A percentile compares a stretch with the other conserved stretches of the same genome.
Evolutionary conservation across 176 grass and related monocot species (phyloP).

Genomic region (Sorghum bicolor): DNA sequence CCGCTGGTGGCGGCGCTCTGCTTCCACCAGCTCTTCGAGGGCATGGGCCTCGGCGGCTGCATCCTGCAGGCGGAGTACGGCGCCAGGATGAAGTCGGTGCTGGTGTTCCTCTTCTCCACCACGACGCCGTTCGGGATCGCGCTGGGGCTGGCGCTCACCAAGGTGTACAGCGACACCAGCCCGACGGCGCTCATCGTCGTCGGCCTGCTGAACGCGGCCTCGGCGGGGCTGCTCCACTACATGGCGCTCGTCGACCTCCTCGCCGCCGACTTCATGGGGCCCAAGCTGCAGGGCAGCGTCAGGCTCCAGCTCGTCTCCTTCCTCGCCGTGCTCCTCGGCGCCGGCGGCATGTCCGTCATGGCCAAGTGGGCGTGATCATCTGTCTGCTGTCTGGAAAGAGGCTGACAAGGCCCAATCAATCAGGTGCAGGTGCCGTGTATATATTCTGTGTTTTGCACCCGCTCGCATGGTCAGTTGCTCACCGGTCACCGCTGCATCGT

Average conservation of each 20-base stretch:
- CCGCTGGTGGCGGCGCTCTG: constrained; percentile 61
- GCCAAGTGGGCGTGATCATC: constrained; percentile 66
- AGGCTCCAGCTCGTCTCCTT: constrained; percentile 51
- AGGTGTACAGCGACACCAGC: constrained; percentile 4
- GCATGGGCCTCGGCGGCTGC: constrained; percentile 77
- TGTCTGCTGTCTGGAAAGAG: no score
- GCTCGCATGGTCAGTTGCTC: no score
- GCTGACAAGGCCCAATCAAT: no score
- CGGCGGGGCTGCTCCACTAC: constrained; percentile 40
- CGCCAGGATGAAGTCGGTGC: background rate
- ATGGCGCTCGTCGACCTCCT: constrained; percentile 58
- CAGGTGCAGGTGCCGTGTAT: no score
- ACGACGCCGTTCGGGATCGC: constrained; percentile 13
- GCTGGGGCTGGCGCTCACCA: constrained; percentile 9
- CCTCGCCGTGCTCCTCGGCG: constrained; percentile 56
- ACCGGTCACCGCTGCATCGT: background rate
- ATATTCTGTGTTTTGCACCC: no score
- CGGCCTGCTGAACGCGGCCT: constrained; percentile 46
- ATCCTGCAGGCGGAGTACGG: constrained; percentile 55
- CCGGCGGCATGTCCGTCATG: constrained; percentile 76
- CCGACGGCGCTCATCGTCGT: background rate
- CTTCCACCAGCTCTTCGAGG: constrained; percentile 83
- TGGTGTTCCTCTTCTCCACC: background rate
- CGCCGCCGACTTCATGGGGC: constrained; percentile 61
- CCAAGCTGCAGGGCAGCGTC: constrained; percentile 55